phyloP scores from a whole-genome alignment of 1,139 yeast species.

The Kurtzmaniella quercitrusa region DNA sequence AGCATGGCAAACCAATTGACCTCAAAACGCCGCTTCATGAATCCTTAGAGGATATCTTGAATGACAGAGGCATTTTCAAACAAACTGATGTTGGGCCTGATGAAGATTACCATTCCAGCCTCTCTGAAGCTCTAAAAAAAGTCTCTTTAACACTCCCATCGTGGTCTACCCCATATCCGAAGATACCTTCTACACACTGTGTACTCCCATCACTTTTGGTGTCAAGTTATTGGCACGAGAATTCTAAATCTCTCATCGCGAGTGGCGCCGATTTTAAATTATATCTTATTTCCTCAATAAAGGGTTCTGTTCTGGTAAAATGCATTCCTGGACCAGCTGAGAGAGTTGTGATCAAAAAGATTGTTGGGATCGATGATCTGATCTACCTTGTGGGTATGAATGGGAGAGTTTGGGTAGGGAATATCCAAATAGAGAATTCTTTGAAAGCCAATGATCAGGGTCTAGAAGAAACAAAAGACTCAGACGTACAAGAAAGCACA shows the following conservation, averaged over 20 bases:
- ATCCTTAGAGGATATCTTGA: conserved; percentile 45
- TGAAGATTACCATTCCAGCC: conserved; percentile 5
- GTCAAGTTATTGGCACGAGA: conserved; percentile 16
- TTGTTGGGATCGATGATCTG: conserved; percentile 15
- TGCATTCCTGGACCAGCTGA: conserved; percentile 12
- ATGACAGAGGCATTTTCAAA: conserved; percentile 44
- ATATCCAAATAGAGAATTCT: neutral
- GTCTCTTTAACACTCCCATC: conserved; percentile 4
- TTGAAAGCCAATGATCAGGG: neutral
- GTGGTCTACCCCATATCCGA: conserved; percentile 36
- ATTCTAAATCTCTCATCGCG: conserved; percentile 15
- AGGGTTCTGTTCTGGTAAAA: neutral
- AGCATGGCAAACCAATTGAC: conserved; percentile 35
- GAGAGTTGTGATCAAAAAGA: conserved; percentile 31
- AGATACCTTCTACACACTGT: conserved; percentile 8
- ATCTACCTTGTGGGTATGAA: conserved; percentile 38
- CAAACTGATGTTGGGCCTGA: conserved; percentile 22
- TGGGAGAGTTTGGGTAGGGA: conserved; percentile 21
- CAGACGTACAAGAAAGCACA: conserved; percentile 5
- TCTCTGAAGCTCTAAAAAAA: conserved; percentile 2
- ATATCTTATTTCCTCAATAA: conserved; percentile 12
- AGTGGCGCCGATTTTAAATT: conserved; percentile 27
- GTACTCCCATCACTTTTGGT: conserved; percentile 20
- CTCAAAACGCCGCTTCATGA: conserved; percentile 30
- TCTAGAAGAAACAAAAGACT: neutral